Percentiles rank a stretch among this genome's conserved stretches.
phyloP scores from a whole-genome alignment of 2,329 filamentous ascomycete species.

The Aspergillus fructus region DNA sequence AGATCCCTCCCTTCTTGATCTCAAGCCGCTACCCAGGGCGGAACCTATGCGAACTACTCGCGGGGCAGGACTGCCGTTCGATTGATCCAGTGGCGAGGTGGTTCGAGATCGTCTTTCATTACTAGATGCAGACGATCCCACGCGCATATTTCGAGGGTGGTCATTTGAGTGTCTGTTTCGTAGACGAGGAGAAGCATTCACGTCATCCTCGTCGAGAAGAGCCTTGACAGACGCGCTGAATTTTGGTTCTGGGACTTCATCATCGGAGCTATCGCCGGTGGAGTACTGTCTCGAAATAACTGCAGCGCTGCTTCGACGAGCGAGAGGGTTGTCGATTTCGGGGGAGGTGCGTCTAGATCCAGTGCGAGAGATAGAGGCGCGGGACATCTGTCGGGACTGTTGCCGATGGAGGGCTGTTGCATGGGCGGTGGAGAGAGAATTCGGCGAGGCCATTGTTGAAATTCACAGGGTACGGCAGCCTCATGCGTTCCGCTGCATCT shows the following conservation, averaged over 20 bases:
- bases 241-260: conserved; percentile 87
- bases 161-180: conserved; percentile 29
- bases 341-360: conserved; percentile 35
- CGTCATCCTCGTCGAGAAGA: conserved; percentile 60
- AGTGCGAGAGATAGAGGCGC: conserved; percentile 36
- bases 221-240: conserved; percentile 91
- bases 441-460: conserved; percentile 37
- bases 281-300: conserved; percentile 34
- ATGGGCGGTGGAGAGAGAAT: conserved; percentile 38
- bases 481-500: conserved; percentile 20
- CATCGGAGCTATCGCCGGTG: conserved; percentile 84
- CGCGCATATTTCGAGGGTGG: conserved; percentile 25
- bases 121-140: conserved; percentile 25
- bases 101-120: conserved; percentile 36
- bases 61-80: conserved; percentile 43
- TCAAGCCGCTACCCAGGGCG: conserved; percentile 26
- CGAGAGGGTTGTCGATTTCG: conserved; percentile 21
- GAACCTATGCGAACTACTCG: conserved; percentile 43
- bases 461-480: conserved; percentile 16
- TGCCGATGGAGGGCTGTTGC: conserved; percentile 35
- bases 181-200: conserved; percentile 49
- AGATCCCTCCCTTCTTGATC: conserved; percentile 39
- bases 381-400: conserved; percentile 37
- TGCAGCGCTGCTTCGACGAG: conserved; percentile 19
- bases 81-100: conserved; percentile 37